Conservation (phyloP, 768 basidiomycete species). For the Sporobolomyces roseus region DNA sequence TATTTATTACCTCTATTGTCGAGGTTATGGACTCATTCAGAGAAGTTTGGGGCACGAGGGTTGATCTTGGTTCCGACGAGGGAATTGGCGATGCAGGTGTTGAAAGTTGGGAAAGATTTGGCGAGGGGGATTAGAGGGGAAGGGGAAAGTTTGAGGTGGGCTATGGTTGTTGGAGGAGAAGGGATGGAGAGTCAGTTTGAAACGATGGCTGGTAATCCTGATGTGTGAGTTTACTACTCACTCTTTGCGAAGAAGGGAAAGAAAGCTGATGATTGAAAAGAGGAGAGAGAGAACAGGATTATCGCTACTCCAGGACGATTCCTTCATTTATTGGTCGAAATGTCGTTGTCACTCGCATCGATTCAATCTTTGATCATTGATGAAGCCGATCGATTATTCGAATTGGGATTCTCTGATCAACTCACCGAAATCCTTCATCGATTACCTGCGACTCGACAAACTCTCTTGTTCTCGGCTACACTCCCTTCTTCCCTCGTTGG, state of each 20-base stretch:
- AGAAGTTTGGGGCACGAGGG: slow-evolving; percentile 76
- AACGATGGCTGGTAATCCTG: slow-evolving; percentile 88
- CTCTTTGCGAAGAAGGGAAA: background rate
- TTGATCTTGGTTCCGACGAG: slow-evolving; percentile 86
- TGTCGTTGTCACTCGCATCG: slow-evolving; percentile 84
- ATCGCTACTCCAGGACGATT: slow-evolving; percentile 97
- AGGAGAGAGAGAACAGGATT: slow-evolving; percentile 59
- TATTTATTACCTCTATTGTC: slow-evolving; percentile 90
- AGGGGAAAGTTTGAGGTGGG: slow-evolving; percentile 70
- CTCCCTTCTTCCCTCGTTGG: slow-evolving; percentile 92
- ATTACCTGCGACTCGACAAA: slow-evolving; percentile 80
- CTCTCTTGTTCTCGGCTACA: slow-evolving; percentile 92
- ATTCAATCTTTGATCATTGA: slow-evolving; percentile 91
- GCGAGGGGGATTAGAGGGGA: slow-evolving; percentile 69
- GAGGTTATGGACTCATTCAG: slow-evolving; percentile 71
- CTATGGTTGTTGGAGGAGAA: slow-evolving; percentile 91
- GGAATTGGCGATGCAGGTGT: slow-evolving; percentile 86
- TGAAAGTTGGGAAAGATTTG: slow-evolving; percentile 93
- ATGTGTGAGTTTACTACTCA: slow-evolving; percentile 65
- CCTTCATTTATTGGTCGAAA: slow-evolving; percentile 93
- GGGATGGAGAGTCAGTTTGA: slow-evolving; percentile 93
- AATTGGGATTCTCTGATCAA: slow-evolving; percentile 93
- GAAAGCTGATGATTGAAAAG: background rate
- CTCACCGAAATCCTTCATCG: slow-evolving; percentile 87
- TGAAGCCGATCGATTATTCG: slow-evolving; percentile 95